Evolutionary conservation across 768 basidiomycete genomes (phyloP).

Genomic region (Termitomyces sp.): DNA sequence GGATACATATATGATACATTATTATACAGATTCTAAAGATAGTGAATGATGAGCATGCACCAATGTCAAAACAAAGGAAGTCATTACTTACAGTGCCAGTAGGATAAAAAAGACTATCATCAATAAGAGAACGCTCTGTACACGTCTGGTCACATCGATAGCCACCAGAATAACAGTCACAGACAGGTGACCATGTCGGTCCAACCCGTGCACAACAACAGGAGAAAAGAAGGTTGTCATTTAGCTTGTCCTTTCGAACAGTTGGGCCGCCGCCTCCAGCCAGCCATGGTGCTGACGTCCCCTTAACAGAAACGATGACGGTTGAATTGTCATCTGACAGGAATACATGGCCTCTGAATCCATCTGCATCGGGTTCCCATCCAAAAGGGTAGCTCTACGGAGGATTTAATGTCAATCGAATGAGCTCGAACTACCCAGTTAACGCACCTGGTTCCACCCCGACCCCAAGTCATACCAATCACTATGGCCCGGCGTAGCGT

Average conservation of each 20-base stretch:
- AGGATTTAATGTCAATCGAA: background rate
- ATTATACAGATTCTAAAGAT: conserved; percentile 79
- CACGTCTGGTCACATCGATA: conserved; percentile 81
- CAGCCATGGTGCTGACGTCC: conserved; percentile 80
- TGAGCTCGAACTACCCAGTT: background rate
- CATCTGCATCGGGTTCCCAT: conserved; percentile 88
- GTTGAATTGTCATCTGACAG: conserved; percentile 81
- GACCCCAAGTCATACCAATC: conserved; percentile 72
- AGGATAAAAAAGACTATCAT: conserved; percentile 86
- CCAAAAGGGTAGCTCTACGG: conserved; percentile 71
- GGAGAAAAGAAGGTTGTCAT: conserved; percentile 94
- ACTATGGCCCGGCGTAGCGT: conserved; percentile 44
- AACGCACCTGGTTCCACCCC: conserved; percentile 58
- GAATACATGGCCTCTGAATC: conserved; percentile 89
- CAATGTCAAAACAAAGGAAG: background rate
- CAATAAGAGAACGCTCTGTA: conserved; percentile 70
- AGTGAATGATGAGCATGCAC: background rate
- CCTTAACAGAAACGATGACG: conserved; percentile 86
- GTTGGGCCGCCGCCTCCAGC: conserved; percentile 76
- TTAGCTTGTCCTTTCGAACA: conserved; percentile 83
- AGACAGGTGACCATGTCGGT: conserved; percentile 91
- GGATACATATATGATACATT: conserved; percentile 92
- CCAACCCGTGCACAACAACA: conserved; percentile 97
- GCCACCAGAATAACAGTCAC: conserved; percentile 75
- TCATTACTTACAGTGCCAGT: conserved; percentile 65